Base-by-base conservation (phyloP, 1,284 basidiomycete species). In the Trametes versicolor region DNA sequence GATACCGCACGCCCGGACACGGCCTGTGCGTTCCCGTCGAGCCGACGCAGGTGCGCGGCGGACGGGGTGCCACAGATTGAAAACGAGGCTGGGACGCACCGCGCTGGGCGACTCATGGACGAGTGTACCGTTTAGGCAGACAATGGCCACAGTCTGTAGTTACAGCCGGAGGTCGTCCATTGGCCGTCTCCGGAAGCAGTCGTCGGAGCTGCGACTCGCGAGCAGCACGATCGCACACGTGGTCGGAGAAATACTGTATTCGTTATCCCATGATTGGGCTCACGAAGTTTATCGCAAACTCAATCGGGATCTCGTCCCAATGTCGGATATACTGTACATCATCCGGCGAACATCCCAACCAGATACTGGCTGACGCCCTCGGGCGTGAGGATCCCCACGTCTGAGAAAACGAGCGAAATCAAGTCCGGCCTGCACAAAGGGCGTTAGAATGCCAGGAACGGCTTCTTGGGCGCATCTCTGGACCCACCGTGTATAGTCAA, bases 321-420 rank as follows among this genome's bases (percentile, higher is more conserved):
- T 60, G 66, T 69, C 68, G 66, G 67, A 61, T 62, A 59, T 63
- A 66, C 63, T 62, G 54, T 63, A 66, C 65, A 67, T 67, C 78
- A 91, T 72, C 88, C 91, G 69, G 92, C 88, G 81, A 96, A 96
- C 88, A 96, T 95, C 68, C 93, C 92, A 67, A 96, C 92, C 63
- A 96, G 83, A 75, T 95, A 95, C 77, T 95, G 94, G 75, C 92
- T 95, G 57, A 97, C 95, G 62, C 94, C 95, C 77, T 93, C 92
- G 47, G 96, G 96, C 21, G 96, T 97, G 68, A 98, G 82, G 68
- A 94, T 94, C 39, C 96, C 96, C 29, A 97, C 92, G 70, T 98
- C 96, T 63, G 93, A 95, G 74, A 98, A 94, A 37, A 98, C 92
- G 37, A 97, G 84, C 15, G 93, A 92, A 71, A 97, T 96, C 71